Evolutionary conservation across 768 basidiomycete species (phyloP).

Genomic region (Lentinula sp.): DNA sequence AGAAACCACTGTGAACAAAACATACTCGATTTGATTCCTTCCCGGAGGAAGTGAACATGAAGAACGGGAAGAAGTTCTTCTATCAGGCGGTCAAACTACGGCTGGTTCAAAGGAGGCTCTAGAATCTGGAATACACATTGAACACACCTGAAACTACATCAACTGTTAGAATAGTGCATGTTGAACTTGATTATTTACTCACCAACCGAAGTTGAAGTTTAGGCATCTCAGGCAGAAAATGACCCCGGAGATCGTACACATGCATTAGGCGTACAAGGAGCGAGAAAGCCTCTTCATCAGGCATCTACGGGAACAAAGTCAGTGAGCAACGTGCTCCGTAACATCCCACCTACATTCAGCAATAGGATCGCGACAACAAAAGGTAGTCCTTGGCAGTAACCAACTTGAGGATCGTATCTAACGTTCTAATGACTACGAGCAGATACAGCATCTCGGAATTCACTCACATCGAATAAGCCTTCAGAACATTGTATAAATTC

Average conservation of each 20-base stretch:
- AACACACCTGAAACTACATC: conserved; percentile 50
- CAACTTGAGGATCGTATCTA: conserved; percentile 85
- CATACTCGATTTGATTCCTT: conserved; percentile 97
- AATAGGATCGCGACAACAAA: conserved; percentile 94
- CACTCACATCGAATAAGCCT: conserved; percentile 91
- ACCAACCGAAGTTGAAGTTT: conserved; percentile 89
- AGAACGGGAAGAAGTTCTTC: conserved; percentile 92
- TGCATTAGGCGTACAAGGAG: conserved; percentile 93
- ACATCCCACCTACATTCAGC: conserved; percentile 61
- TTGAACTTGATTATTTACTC: conserved; percentile 17
- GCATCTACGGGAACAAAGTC: conserved; percentile 63
- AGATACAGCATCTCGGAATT: conserved; percentile 3
- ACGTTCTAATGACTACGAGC: conserved; percentile 2
- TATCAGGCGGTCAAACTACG: conserved; percentile 86
- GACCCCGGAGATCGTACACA: conserved; percentile 91
- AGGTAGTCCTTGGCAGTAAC: conserved; percentile 96
- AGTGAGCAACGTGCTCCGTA: background rate
- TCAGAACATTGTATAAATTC: conserved; percentile 94
- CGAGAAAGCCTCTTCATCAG: conserved; percentile 98
- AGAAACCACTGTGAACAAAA: conserved; percentile 99
- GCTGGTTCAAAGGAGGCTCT: background rate
- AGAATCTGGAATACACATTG: background rate
- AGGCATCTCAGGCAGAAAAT: conserved; percentile 99
- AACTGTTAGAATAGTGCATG: conserved; percentile 2
- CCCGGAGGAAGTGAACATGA: conserved; percentile 88